These are phyloP conservation scores for Cardamine chenopodiifolia DNA, from an alignment of 345 rosid genomes.

Conservation along the genomic window DNA sequence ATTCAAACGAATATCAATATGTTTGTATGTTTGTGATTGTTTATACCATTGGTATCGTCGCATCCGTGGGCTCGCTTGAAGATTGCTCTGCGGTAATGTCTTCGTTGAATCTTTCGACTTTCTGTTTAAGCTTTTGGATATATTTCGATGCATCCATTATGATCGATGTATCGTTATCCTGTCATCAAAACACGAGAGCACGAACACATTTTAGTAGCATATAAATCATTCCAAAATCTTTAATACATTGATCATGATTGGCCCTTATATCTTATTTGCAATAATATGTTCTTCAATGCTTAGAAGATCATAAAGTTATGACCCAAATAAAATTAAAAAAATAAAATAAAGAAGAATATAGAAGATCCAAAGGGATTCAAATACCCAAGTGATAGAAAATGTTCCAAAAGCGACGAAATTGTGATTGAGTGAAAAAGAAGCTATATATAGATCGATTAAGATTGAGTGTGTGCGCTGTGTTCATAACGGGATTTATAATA, in stretches of 20 bases:
- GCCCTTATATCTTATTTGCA: not conserved
- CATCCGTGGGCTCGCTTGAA: slow-evolving; percentile 40
- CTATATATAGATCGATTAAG: slow-evolving; percentile 9
- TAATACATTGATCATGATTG: slow-evolving; percentile 16
- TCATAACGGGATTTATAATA: not conserved
- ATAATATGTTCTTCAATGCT: slow-evolving; percentile 9
- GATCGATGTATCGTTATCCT: slow-evolving; percentile 71
- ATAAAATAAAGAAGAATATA: not conserved
- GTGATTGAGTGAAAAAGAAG: not conserved
- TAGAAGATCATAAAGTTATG: slow-evolving; percentile 2
- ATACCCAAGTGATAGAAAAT: not conserved
- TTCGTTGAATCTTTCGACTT: slow-evolving; percentile 68
- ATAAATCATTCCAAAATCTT: slow-evolving; percentile 3
- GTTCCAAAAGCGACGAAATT: slow-evolving; percentile 13
- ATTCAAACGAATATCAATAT: not conserved
- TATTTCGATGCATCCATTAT: slow-evolving; percentile 85
- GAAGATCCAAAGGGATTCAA: slow-evolving; percentile 15
- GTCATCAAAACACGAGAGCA: slow-evolving; percentile 27
- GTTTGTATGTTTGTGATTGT: slow-evolving; percentile 6
- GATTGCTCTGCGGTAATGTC: slow-evolving; percentile 46
- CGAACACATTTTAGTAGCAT: slow-evolving; percentile 21
- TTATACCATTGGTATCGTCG: slow-evolving; percentile 40
- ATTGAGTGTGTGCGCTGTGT: not conserved
- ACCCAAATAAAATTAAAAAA: not conserved
- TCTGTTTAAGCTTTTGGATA: slow-evolving; percentile 73